phyloP scores from a whole-genome alignment of 495 filamentous ascomycete genomes.

The Aspergillus panamensis region DNA sequence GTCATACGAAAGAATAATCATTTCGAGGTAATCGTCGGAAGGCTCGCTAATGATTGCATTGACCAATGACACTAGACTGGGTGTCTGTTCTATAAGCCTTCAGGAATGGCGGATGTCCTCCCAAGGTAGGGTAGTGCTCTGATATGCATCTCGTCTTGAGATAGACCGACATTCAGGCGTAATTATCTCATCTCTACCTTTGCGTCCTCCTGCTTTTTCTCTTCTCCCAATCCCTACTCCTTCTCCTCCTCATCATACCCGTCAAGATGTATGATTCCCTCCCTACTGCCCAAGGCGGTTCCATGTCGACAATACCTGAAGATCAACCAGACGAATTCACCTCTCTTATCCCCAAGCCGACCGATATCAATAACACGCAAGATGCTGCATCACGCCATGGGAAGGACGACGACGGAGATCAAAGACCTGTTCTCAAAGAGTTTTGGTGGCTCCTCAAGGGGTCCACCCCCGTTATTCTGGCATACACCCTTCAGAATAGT shows the following conservation, averaged over 20 bases:
- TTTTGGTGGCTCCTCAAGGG: slow-evolving; percentile 64
- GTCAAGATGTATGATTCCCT: slow-evolving; percentile 14
- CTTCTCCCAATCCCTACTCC: background rate
- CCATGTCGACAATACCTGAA: background rate
- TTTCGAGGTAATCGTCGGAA: background rate
- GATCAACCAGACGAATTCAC: slow-evolving; percentile 41
- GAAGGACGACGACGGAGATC: slow-evolving; percentile 14
- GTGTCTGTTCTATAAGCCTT: background rate
- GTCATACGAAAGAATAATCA: background rate
- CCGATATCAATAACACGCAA: slow-evolving; percentile 12
- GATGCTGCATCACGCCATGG: slow-evolving; percentile 9
- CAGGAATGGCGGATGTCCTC: background rate
- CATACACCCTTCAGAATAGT: slow-evolving; percentile 86
- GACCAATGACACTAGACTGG: background rate
- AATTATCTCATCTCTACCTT: background rate
- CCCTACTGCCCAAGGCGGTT: background rate
- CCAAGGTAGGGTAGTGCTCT: background rate
- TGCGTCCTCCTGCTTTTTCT: background rate
- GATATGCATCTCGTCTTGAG: background rate
- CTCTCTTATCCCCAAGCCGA: slow-evolving; percentile 45
- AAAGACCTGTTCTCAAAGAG: slow-evolving; percentile 51
- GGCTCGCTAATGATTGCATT: background rate
- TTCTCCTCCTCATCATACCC: background rate
- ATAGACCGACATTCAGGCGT: background rate
- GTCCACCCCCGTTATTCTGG: slow-evolving; percentile 79